These are phyloP conservation scores for Alternaria sp. DNA, from an alignment of 2,329 filamentous ascomycete genomes.

Conservation along the genomic window DNA sequence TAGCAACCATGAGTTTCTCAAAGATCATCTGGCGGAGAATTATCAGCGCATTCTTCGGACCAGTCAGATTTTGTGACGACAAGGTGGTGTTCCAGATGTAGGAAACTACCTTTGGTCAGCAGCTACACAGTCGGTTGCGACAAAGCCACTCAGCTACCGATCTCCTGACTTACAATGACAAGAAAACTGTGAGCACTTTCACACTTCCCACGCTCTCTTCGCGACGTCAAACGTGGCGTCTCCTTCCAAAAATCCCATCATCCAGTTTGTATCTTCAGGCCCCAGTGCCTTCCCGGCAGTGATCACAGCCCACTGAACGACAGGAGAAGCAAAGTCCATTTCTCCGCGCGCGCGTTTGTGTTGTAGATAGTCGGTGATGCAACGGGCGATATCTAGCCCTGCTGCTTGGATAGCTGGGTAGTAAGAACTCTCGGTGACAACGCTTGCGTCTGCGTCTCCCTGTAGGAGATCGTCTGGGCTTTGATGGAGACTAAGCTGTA, in stretches of 20 bases:
- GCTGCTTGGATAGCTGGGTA: conserved; percentile 21
- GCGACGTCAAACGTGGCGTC: not conserved
- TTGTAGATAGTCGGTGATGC: conserved; percentile 30
- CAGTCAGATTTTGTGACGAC: not conserved
- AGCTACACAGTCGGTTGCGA: not conserved
- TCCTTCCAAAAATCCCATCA: not conserved
- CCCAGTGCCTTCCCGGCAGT: conserved; percentile 31
- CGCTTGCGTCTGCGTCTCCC: not conserved
- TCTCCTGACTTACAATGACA: not conserved
- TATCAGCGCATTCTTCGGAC: not conserved
- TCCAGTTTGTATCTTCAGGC: not conserved
- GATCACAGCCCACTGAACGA: conserved; percentile 35
- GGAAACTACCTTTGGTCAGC: not conserved
- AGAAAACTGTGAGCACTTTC: not conserved
- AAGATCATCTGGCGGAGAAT: not conserved
- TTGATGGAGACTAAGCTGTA: not conserved
- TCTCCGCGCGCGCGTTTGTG: conserved; percentile 16
- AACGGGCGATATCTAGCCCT: conserved; percentile 33
- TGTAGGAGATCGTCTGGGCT: not conserved
- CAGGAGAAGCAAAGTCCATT: conserved; percentile 20
- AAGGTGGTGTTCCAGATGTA: not conserved
- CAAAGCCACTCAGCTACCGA: not conserved
- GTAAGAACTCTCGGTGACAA: not conserved
- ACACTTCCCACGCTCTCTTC: conserved; percentile 4
- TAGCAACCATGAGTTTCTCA: too few species aligned